phyloP scores from a whole-genome alignment of 306 rosid genomes.

The Quillaja saponaria region DNA sequence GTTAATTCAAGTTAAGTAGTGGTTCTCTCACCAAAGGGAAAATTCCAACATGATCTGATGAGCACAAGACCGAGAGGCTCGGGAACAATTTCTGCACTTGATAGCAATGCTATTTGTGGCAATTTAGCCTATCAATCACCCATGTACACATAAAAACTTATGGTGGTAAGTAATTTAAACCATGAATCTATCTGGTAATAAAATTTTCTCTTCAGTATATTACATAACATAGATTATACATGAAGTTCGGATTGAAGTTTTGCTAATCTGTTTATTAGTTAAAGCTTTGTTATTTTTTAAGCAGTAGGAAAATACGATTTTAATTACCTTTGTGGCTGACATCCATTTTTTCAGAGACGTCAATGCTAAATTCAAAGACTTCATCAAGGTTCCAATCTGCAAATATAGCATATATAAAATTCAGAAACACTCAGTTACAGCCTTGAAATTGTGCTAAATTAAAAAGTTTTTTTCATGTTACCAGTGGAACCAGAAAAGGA shows the following conservation, averaged over 20 bases:
- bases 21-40: constrained; percentile 67
- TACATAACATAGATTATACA: no score
- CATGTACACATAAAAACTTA: not conserved
- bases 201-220: no score
- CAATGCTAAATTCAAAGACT: constrained; percentile 47
- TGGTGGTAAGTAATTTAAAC: not conserved
- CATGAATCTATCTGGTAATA: not conserved
- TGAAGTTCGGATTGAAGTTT: no score
- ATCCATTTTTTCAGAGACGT: constrained; percentile 56
- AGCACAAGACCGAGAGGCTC: constrained; percentile 82
- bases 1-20: no score
- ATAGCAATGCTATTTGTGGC: constrained; percentile 59
- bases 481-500: not conserved
- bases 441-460: not conserved
- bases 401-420: no score
- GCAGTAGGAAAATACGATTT: no score
- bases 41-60: constrained; percentile 80
- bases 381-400: constrained; percentile 60
- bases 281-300: no score
- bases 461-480: not conserved
- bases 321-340: constrained; percentile 52
- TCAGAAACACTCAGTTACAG: no score
- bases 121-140: constrained; percentile 51
- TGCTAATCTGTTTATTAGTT: no score
- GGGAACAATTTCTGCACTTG: constrained; percentile 64